Evolutionary conservation across 2,329 filamentous ascomycete species (phyloP).

Genomic region (Penicillium sp.): DNA sequence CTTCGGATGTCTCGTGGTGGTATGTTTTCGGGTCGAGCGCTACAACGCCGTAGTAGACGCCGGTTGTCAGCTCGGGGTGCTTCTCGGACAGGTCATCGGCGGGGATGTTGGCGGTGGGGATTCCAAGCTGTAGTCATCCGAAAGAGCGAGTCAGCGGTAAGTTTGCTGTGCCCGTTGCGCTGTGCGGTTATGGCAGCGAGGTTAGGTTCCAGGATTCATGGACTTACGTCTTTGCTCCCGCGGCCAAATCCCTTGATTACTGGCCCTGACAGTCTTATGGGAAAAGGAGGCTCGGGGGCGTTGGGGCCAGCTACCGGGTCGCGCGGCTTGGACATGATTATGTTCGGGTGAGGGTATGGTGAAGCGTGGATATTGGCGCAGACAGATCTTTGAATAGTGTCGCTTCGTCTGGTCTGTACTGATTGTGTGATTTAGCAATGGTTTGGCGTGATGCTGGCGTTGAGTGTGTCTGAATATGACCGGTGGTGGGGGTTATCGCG

Average conservation of each 20-base stretch:
- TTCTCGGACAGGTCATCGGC: constrained; percentile 63
- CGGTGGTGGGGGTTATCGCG: constrained; percentile 17
- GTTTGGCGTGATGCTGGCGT: not conserved
- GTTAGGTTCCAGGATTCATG: not conserved
- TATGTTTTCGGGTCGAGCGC: constrained; percentile 58
- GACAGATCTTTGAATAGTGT: not conserved
- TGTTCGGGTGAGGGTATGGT: not conserved
- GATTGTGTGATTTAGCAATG: constrained; percentile 3
- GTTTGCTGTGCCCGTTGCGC: not conserved
- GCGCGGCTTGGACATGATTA: constrained; percentile 48
- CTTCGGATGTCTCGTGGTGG: constrained; percentile 22
- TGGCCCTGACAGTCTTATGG: constrained; percentile 76
- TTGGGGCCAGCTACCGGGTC: constrained; percentile 72
- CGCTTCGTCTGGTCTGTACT: not conserved
- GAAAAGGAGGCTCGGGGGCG: constrained; percentile 72
- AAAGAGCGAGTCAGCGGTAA: constrained; percentile 1
- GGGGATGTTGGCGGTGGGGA: constrained; percentile 89
- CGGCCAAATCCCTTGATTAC: constrained; percentile 93
- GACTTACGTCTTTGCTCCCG: constrained; percentile 79
- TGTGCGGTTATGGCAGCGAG: not conserved
- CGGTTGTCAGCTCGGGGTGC: constrained; percentile 62
- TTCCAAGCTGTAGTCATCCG: constrained; percentile 67
- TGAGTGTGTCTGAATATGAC: not conserved
- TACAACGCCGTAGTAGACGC: constrained; percentile 93
- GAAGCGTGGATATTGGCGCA: not conserved